A percentile compares a stretch with the other conserved stretches of the same genome.
Evolutionary conservation across 1,284 basidiomycete species (phyloP).

Genomic region (Chalciporus sp.): DNA sequence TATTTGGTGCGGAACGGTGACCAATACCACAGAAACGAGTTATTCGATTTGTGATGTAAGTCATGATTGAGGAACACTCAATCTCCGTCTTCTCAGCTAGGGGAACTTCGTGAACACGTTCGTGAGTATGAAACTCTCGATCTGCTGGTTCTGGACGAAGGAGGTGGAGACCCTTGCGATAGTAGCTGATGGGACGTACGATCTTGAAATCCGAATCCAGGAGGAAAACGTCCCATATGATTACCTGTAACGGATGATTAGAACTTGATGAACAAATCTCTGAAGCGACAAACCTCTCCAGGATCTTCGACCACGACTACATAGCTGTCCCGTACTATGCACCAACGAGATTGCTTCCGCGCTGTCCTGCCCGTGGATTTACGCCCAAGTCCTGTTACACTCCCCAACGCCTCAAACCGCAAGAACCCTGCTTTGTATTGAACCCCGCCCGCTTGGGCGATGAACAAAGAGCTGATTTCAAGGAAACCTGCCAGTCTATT

Average conservation of each 20-base stretch:
- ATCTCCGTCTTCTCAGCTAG: slow-evolving; percentile 18
- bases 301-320: slow-evolving; percentile 87
- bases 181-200: slow-evolving; percentile 75
- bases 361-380: slow-evolving; percentile 68
- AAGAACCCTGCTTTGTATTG: slow-evolving; percentile 93
- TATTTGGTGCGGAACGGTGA: slow-evolving; percentile 17
- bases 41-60: slow-evolving; percentile 52
- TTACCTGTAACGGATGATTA: slow-evolving; percentile 47
- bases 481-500: slow-evolving; percentile 95
- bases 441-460: slow-evolving; percentile 82
- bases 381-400: slow-evolving; percentile 59
- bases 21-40: slow-evolving; percentile 47
- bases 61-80: slow-evolving; percentile 45
- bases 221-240: slow-evolving; percentile 92
- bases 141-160: slow-evolving; percentile 45
- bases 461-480: slow-evolving; percentile 89
- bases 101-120: slow-evolving; percentile 14
- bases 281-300: slow-evolving; percentile 64
- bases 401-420: slow-evolving; percentile 52
- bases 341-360: slow-evolving; percentile 84
- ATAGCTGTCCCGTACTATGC: slow-evolving; percentile 92
- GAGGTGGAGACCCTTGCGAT: slow-evolving; percentile 74
- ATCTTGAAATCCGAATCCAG: slow-evolving; percentile 91
- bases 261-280: slow-evolving; percentile 3
- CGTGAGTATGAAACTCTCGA: slow-evolving; percentile 30